phyloP scores from a whole-genome alignment of 176 grass and related monocot genomes.

The Aegilops umbellulata region DNA sequence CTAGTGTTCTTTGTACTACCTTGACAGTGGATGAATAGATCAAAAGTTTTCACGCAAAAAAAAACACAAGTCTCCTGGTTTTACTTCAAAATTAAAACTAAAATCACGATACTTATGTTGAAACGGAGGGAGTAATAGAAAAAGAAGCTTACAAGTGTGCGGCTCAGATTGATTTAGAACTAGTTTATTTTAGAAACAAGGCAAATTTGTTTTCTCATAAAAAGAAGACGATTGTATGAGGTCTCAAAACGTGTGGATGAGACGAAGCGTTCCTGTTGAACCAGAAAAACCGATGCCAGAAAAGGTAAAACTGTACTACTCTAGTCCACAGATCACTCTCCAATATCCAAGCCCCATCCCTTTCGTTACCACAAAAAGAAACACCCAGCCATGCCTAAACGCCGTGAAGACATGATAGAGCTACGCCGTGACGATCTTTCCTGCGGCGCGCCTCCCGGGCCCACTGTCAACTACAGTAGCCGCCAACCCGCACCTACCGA shows the following conservation, averaged over 20 bases:
- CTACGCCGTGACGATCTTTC: slow-evolving; percentile 49
- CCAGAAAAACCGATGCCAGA: not conserved
- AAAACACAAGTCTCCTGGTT: too few relatives aligned
- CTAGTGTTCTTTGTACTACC: too few relatives aligned
- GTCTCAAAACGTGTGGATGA: not conserved
- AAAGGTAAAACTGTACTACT: not conserved
- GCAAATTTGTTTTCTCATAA: too few relatives aligned
- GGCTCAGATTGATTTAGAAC: not conserved
- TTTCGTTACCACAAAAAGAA: not conserved
- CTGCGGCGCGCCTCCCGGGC: not conserved
- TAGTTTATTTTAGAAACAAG: not conserved
- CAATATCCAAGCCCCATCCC: fast-evolving
- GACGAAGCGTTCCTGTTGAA: not conserved
- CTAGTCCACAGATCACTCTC: not conserved
- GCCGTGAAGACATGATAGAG: not conserved
- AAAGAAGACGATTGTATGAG: not conserved
- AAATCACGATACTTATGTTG: too few relatives aligned
- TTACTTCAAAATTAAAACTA: too few relatives aligned
- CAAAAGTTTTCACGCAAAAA: too few relatives aligned
- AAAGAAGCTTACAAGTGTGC: not conserved
- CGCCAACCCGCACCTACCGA: not conserved
- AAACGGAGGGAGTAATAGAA: not conserved
- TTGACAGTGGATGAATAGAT: too few relatives aligned
- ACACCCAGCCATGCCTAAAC: not conserved
- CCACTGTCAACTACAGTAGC: not conserved